Base-by-base conservation (phyloP, 352 stramenopile genomes). In the Phytopythium litorale region DNA sequence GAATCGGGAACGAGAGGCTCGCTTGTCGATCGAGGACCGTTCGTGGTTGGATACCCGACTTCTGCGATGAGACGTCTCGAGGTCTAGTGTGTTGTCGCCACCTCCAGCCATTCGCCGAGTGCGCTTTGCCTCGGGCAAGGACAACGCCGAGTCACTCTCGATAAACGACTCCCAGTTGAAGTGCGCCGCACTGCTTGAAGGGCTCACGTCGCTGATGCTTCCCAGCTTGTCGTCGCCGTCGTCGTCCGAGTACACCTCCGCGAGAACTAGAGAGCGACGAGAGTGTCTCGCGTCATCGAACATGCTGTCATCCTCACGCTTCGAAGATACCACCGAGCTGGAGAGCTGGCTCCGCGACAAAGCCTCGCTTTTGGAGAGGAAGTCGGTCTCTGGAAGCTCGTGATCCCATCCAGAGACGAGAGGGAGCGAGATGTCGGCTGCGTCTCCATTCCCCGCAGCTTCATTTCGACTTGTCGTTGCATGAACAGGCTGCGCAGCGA, bases 131-230 rank as follows among this genome's bases (percentile, higher is more conserved):
- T 70, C 56, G 2, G 69, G 40, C 4, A 54, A 56, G 15, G 72
- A 79, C 45, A 71, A 64, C 13, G 81, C 74, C 1, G 74, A 82
- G n/a, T 69, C 59, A 33, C 70, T 87, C 38, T 81, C 72, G n/a
- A 88, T 76, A 69, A 88, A 88, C 19, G 73, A 76, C 42, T 88
- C 76, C 79, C 79, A 88, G 64, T 88, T 78, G 25, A 88, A 83
- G 46, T 51, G 69, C 40, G 70, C 62, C 11, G 62, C 52, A 19
- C 55, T 51, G 37, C 42, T 60, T 16, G 55, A 60, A 1, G 38
- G 55, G 30, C 55, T 51, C 21, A 35, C 40, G 23, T 52, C 55
- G 42, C 55, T 51, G 19, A 28, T 19, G 30, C 40, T 42, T 42
- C 38, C 19, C 16, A 23, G 3, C 5, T 18, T 3, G 42, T 37